phyloP scores from a whole-genome alignment of 2,329 filamentous ascomycete genomes.

The Polychaeton citri region DNA sequence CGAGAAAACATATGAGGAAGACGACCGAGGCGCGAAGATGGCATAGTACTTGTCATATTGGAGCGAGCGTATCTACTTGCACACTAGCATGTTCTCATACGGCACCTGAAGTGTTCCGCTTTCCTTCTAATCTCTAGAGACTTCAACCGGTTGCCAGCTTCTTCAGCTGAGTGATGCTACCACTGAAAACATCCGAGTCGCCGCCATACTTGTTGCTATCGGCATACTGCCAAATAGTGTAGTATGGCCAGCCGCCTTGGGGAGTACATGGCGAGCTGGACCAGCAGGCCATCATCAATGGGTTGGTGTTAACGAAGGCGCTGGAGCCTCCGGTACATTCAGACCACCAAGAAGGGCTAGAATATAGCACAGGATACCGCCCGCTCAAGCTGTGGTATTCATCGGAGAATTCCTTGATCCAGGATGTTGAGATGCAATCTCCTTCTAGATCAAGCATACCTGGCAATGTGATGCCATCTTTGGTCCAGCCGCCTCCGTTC shows the following conservation, averaged over 20 bases:
- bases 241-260: slow-evolving; percentile 36
- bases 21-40: slow-evolving; percentile 23
- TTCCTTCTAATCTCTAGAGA: too few relatives aligned
- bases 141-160: slow-evolving; percentile 19
- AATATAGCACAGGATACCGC: slow-evolving; percentile 41
- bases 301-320: slow-evolving; percentile 27
- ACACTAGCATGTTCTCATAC: too few relatives aligned
- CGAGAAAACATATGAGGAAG: slow-evolving; percentile 41
- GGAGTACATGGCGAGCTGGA: slow-evolving; percentile 4
- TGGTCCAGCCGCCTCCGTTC: slow-evolving; percentile 42
- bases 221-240: slow-evolving; percentile 44
- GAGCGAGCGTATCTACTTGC: not conserved
- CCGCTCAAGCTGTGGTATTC: slow-evolving; percentile 35
- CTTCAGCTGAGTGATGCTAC: slow-evolving; percentile 23
- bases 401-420: slow-evolving; percentile 41
- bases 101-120: too few relatives aligned
- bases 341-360: slow-evolving; percentile 41
- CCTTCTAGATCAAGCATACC: slow-evolving; percentile 46
- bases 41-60: slow-evolving; percentile 3
- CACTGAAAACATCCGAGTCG: slow-evolving; percentile 41
- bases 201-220: slow-evolving; percentile 38
- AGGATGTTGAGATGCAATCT: slow-evolving; percentile 32
- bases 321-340: slow-evolving; percentile 38
- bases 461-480: slow-evolving; percentile 41
- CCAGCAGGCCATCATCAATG: slow-evolving; percentile 5